Evolutionary conservation across 2,329 filamentous ascomycete genomes (phyloP).

Genomic region (Phoma sp.): DNA sequence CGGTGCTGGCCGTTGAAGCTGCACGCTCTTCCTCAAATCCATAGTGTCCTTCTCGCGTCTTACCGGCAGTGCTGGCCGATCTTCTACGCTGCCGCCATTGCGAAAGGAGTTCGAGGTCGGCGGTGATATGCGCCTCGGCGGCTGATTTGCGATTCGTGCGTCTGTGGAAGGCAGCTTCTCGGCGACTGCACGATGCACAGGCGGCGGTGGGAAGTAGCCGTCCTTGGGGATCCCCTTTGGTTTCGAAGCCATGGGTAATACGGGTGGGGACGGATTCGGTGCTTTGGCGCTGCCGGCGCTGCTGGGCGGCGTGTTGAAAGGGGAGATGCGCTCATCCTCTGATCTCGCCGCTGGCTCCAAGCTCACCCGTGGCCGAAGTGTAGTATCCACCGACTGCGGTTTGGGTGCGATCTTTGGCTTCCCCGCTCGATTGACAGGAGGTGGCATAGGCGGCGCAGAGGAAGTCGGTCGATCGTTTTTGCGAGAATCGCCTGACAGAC

Average conservation of each 20-base stretch:
- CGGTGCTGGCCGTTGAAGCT: constrained; percentile 36
- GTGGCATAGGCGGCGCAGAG: constrained; percentile 58
- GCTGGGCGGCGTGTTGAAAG: constrained; percentile 85
- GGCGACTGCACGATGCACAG: constrained; percentile 38
- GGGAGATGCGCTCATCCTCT: constrained; percentile 66
- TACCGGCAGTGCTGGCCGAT: constrained; percentile 59
- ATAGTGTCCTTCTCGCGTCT: constrained; percentile 47
- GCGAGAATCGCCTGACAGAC: constrained; percentile 34
- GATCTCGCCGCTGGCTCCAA: constrained; percentile 51
- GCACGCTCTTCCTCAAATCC: constrained; percentile 46
- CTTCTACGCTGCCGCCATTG: constrained; percentile 43
- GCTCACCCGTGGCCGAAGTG: constrained; percentile 23
- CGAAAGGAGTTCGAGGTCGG: constrained; percentile 13
- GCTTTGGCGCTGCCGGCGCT: constrained; percentile 65
- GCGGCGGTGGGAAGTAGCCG: constrained; percentile 43
- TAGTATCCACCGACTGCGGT: constrained; percentile 36
- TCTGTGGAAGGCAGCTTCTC: constrained; percentile 34
- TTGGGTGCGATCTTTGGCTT: constrained; percentile 72
- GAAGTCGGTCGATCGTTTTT: constrained; percentile 50
- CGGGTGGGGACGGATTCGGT: constrained; percentile 29
- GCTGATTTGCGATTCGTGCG: constrained; percentile 26
- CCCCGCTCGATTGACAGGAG: constrained; percentile 79
- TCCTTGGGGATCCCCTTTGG: constrained; percentile 33
- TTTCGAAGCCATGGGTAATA: constrained; percentile 33
- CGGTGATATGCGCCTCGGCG: constrained; percentile 25